Base-by-base conservation (phyloP, 2,329 filamentous ascomycete genomes). In the Microascus cirrosus region DNA sequence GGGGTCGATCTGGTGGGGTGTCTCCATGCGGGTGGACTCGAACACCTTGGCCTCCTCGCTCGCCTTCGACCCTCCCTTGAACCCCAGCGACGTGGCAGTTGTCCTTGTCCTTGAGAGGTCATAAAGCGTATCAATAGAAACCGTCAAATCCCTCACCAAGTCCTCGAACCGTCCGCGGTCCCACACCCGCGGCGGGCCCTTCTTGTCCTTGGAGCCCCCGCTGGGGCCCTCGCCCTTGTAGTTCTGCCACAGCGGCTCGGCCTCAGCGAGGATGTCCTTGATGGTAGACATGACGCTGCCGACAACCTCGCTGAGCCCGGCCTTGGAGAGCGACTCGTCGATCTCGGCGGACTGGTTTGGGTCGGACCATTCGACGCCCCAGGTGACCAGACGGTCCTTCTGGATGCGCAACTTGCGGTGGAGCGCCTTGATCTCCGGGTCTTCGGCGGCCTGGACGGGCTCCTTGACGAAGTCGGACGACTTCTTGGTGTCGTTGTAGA, bases 321-420 rank as follows among this genome's bases (percentile, higher is more conserved):
- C 85, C 67, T 87, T 85, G 64, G 87, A 88, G 10, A 86, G 74
- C 15, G 82, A 83, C 65, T 85, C 82, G 65, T 86, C 83, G 61
- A 92, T 91, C 69, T 89, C 83, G 65, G 83, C 81, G 60, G 84
- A 78, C 65, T 85, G 72, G 52, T 85, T 73, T 51, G 85, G 83
- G 68, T 91, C 87, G 58, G 84, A 88, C 89, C 89, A 93, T 69
- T 90, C 86, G 56, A 90, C 74, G 0, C 88, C 89, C 89, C 89
- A 93, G 60, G 84, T 86, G 59, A 89, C 84, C 53, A 92, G 76
- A 18, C 89, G 80, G 72, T 91, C 87, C 68, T 89, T 90, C 65
- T 92, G 89, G 63, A 91, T 90, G 62, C 86, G 82, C 62, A 90
- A 81, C 68, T 89, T 90, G 61, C 87, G 84, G 68, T 91, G 86